Evolutionary conservation across 2,329 filamentous ascomycete genomes (phyloP).

Genomic region (Dothideomycetes sp.): DNA sequence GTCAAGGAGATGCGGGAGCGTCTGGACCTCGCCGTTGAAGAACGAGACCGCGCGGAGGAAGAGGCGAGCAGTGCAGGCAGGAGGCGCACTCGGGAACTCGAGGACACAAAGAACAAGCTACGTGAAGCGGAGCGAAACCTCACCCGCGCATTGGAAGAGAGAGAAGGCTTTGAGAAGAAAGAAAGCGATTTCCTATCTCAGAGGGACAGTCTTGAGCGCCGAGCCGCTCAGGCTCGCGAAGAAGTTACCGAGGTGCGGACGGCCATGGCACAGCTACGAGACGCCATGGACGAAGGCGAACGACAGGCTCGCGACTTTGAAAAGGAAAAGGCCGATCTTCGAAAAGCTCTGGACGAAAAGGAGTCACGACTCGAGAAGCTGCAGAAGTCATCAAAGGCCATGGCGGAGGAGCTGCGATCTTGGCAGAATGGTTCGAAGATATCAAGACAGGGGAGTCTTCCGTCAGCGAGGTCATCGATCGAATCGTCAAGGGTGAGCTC

Average conservation of each 20-base stretch:
- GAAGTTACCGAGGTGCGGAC: conserved; percentile 66
- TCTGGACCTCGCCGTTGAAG: conserved; percentile 84
- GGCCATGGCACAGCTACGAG: conserved; percentile 66
- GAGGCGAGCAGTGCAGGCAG: conserved; percentile 71
- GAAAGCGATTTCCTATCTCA: conserved; percentile 65
- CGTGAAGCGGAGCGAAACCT: conserved; percentile 73
- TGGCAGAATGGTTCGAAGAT: conserved; percentile 28
- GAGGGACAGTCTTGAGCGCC: conserved; percentile 64
- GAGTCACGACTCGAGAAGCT: conserved; percentile 69
- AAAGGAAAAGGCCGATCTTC: conserved; percentile 66
- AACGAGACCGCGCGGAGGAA: conserved; percentile 85
- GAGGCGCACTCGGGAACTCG: conserved; percentile 68
- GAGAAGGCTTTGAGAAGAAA: conserved; percentile 62
- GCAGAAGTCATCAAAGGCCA: conserved; percentile 52
- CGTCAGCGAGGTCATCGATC: conserved; percentile 48
- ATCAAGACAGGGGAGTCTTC: conserved; percentile 29
- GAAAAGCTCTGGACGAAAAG: conserved; percentile 66
- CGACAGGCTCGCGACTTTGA: conserved; percentile 73
- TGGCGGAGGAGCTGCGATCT: conserved; percentile 47
- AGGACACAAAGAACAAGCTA: conserved; percentile 70
- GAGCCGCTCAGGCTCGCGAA: conserved; percentile 55
- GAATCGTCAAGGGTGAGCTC: conserved; percentile 43
- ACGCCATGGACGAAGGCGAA: conserved; percentile 79
- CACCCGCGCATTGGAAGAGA: conserved; percentile 60
- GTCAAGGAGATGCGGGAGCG: conserved; percentile 80